Conservation (phyloP, 139 green algal species). For the Chlamydomonas urium region DNA sequence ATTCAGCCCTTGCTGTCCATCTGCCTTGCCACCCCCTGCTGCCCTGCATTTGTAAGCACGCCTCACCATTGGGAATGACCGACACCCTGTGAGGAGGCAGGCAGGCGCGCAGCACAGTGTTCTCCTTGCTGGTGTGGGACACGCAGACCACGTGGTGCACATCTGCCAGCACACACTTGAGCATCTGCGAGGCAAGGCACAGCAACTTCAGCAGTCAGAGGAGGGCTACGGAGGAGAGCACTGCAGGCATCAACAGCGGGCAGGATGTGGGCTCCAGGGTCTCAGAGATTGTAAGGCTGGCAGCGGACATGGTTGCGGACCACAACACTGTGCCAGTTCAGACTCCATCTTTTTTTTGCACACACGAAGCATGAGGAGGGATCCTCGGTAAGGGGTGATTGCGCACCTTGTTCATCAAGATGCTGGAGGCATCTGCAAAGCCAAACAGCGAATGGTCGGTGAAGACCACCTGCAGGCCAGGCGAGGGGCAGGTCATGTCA, state of each 20-base stretch:
- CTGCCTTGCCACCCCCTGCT: no score
- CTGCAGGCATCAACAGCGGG: no score
- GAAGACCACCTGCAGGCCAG: constrained; percentile 77
- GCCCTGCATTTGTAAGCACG: background rate
- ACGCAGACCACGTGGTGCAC: constrained; percentile 86
- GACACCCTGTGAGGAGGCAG: constrained; percentile 79
- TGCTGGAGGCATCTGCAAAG: constrained; percentile 81
- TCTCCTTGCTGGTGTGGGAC: constrained; percentile 92
- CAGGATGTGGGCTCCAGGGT: no score
- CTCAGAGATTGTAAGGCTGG: no score
- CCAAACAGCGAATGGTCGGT: constrained; percentile 97
- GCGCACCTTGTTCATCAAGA: constrained; percentile 89
- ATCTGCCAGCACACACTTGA: constrained; percentile 75
- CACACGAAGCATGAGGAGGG: no score
- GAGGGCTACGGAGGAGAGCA: no score
- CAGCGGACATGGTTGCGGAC: no score
- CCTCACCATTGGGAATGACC: constrained; percentile 91
- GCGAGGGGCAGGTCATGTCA: background rate
- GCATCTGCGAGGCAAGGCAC: constrained; percentile 30
- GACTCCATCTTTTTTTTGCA: no score
- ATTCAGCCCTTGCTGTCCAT: no score
- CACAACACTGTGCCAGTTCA: no score
- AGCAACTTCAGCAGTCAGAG: no score
- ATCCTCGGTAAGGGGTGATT: no score
- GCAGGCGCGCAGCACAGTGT: constrained; percentile 89